These are phyloP conservation scores for Solanum clarkiae DNA, from an alignment of 257 asterid species.

Conservation along the genomic window DNA sequence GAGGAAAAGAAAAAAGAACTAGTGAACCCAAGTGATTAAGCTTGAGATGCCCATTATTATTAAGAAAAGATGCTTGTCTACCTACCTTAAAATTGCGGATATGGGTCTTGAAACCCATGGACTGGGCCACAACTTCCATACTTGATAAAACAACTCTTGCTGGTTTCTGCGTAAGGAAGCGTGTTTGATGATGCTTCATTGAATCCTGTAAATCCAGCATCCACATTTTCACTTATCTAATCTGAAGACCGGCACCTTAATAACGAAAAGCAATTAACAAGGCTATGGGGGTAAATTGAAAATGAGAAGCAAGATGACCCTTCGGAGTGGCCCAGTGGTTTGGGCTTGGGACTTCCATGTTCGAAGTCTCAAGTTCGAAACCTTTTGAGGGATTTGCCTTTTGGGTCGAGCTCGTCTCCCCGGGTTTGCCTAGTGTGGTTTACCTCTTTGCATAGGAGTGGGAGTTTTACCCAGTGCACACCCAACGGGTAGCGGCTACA, in stretches of 20 bases:
- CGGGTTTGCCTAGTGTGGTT: no score
- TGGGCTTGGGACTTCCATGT: no score
- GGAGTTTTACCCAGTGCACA: no score
- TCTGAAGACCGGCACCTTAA: neutral
- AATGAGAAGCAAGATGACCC: neutral
- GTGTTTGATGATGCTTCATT: conserved; percentile 72
- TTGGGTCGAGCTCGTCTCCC: no score
- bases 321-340: no score
- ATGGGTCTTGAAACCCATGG: conserved; percentile 98
- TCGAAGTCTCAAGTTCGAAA: no score
- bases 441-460: no score
- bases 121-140: conserved; percentile 98
- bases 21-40: neutral
- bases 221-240: neutral
- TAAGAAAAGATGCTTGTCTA: conserved; percentile 7
- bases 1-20: neutral
- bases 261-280: neutral
- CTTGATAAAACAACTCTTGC: conserved; percentile 80
- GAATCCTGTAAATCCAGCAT: conserved; percentile 40
- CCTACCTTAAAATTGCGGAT: conserved; percentile 98
- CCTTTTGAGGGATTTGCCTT: no score
- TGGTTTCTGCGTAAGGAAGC: conserved; percentile 85
- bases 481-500: no score
- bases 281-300: neutral
- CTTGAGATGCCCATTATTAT: neutral